Evolutionary conservation across 495 filamentous ascomycete genomes (phyloP), one percentile per base, ranked within the genome.

Genomic region (Cladorrhinum samala): DNA sequence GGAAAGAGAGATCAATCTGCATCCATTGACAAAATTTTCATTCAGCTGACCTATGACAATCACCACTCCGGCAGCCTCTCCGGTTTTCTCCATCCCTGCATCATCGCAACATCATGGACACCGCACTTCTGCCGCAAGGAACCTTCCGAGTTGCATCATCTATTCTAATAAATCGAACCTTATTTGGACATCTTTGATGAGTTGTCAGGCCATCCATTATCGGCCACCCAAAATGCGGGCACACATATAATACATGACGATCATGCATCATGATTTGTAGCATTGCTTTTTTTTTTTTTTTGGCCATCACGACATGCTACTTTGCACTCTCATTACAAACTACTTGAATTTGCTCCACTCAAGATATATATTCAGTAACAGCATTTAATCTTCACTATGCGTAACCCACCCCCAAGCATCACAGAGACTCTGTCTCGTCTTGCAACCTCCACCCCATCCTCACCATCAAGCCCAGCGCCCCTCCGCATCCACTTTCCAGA

Each of bases 401-500:
- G 45, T 17, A 30, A 47, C 2, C 45, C 23, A 14, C 45, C 64
- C 21, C 30, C 41, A 17, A 54, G 38, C 46, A 27, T 63, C 16
- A 53, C 40, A 36, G 6, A 59, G 30, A 45, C 40, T 56, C 51
- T 62, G 37, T 54, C 52, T 50, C 14, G 27, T 36, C 52, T 67
- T 33, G 44, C 50, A 19, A 19, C 49, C 45, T 23, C 43, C 49
- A 23, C 23, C 42, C 37, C 27, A 33, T 40, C 50, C 17, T 37
- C 57, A 14, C 19, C 42, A 1, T 17, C 42, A n/a, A 39, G 3
- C 49, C 50, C 21, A 9, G 56, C 50, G 5, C 25, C 53, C 7
- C 60, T 67, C 11, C 59, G 60, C 21, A 58, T 67, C 39, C 64
- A 67, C 53, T 67, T 65, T 52, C 59, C 59, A 16, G 40, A 42